Conservation (phyloP, 495 filamentous ascomycete species). For the Aspergillus bridgeri region DNA sequence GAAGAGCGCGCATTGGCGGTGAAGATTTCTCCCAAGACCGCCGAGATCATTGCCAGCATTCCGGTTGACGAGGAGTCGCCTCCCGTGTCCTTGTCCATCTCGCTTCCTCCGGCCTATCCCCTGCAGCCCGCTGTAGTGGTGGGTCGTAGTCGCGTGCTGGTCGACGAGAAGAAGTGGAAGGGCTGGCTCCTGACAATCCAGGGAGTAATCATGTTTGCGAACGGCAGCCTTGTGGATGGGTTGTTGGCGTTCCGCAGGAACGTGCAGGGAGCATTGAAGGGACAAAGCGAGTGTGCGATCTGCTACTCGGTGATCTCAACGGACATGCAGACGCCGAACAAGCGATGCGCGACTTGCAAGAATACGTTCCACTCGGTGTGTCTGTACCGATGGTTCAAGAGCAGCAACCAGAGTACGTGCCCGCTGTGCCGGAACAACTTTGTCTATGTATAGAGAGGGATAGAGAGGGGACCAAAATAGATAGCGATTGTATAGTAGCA, state of each 20-base stretch:
- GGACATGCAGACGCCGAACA: constrained; percentile 85
- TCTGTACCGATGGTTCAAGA: constrained; percentile 94
- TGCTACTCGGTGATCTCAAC: constrained; percentile 90
- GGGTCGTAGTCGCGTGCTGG: constrained; percentile 75
- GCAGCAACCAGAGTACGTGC: constrained; percentile 82
- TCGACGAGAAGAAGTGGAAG: constrained; percentile 87
- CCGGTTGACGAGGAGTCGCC: constrained; percentile 83
- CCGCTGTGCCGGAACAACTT: constrained; percentile 86
- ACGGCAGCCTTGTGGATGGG: constrained; percentile 80
- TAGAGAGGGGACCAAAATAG: constrained; percentile 5
- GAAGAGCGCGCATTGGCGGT: constrained; percentile 69
- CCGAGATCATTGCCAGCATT: constrained; percentile 78
- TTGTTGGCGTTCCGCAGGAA: constrained; percentile 79
- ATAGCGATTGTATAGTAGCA: constrained; percentile 1
- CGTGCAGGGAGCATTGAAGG: constrained; percentile 80
- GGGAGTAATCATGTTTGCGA: constrained; percentile 87
- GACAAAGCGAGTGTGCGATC: constrained; percentile 93
- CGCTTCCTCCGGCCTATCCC: constrained; percentile 76
- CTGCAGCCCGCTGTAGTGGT: constrained; percentile 73
- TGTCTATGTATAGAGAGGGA: constrained; percentile 25
- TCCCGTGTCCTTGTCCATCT: constrained; percentile 71
- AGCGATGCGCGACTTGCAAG: constrained; percentile 88
- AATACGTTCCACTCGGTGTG: constrained; percentile 88
- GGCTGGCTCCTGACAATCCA: constrained; percentile 81
- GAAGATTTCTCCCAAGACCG: constrained; percentile 63